These are phyloP conservation scores for Sanghuangporus weigelae DNA, from an alignment of 1,284 basidiomycete species.

Conservation along the genomic window DNA sequence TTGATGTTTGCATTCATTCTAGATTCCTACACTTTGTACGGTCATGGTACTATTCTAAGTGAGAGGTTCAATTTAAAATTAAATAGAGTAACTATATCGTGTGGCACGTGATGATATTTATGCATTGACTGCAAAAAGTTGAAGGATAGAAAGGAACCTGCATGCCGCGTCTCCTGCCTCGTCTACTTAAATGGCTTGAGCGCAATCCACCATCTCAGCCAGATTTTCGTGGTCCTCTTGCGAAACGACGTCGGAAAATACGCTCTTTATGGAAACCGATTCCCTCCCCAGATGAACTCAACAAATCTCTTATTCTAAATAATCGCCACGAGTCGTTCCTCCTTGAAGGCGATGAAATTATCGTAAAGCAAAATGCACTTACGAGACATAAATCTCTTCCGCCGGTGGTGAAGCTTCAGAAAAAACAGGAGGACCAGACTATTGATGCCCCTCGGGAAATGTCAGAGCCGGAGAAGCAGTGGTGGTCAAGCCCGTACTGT, in stretches of 20 bases:
- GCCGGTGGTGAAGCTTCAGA: slow-evolving; percentile 35
- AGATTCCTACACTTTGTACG: no score
- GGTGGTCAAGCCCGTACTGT: slow-evolving; percentile 75
- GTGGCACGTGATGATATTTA: not conserved
- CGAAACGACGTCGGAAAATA: not conserved
- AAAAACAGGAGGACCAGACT: slow-evolving; percentile 20
- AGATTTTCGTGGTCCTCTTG: slow-evolving; percentile 15
- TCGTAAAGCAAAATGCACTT: slow-evolving; percentile 43
- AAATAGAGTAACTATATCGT: not conserved
- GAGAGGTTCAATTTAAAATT: no score
- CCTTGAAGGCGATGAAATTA: slow-evolving; percentile 45
- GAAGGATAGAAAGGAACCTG: not conserved
- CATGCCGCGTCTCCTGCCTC: slow-evolving; percentile 66
- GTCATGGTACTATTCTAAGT: no score
- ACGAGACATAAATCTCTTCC: slow-evolving; percentile 53
- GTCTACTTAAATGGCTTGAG: slow-evolving; percentile 43
- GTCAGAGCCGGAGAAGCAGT: slow-evolving; percentile 53
- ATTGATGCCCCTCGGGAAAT: slow-evolving; percentile 45
- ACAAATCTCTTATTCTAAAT: slow-evolving; percentile 38
- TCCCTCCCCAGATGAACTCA: slow-evolving; percentile 25
- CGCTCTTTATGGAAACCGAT: slow-evolving; percentile 23
- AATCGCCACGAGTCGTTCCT: slow-evolving; percentile 49
- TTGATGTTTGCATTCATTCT: no score
- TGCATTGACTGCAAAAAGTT: not conserved
- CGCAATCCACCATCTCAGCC: slow-evolving; percentile 20